phyloP scores from a whole-genome alignment of 2,329 filamentous ascomycete species.

The Hypoxylon rubiginosum region DNA sequence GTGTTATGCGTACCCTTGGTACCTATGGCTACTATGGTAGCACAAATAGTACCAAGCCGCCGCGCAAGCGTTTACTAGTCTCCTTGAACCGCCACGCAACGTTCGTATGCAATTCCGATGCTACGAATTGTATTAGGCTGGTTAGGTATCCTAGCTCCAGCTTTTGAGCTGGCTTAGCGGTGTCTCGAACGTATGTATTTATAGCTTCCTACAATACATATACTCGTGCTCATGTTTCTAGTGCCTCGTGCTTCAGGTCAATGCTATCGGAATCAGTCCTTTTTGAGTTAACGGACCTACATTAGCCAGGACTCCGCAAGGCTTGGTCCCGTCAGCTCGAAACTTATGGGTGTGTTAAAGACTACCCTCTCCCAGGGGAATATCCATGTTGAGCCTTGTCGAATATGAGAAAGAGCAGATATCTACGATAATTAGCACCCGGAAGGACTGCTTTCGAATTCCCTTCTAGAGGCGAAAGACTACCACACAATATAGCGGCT shows the following conservation, averaged over 20 bases:
- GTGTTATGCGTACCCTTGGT: neutral
- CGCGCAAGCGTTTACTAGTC: conserved; percentile 7
- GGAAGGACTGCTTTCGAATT: too few species aligned
- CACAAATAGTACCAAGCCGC: neutral
- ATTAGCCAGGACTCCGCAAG: neutral
- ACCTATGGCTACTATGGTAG: too few species aligned
- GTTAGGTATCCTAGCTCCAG: too few species aligned
- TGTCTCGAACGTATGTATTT: too few species aligned
- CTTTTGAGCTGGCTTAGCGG: too few species aligned
- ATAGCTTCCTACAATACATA: too few species aligned
- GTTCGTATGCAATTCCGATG: neutral
- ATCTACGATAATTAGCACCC: too few species aligned
- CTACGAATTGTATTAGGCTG: too few species aligned
- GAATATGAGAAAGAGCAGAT: neutral
- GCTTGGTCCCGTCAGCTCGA: neutral
- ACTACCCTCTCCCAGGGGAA: neutral
- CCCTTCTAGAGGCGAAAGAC: neutral
- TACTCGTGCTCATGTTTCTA: too few species aligned
- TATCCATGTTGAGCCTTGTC: neutral
- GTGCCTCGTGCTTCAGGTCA: neutral
- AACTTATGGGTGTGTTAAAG: neutral
- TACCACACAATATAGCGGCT: neutral
- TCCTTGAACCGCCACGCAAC: neutral
- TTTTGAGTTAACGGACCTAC: neutral
- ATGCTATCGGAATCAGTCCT: neutral